A percentile compares a stretch with the other conserved stretches of the same genome.
phyloP scores from a whole-genome alignment of 1,139 yeast genomes.

The Saccharomyces hybrid region DNA sequence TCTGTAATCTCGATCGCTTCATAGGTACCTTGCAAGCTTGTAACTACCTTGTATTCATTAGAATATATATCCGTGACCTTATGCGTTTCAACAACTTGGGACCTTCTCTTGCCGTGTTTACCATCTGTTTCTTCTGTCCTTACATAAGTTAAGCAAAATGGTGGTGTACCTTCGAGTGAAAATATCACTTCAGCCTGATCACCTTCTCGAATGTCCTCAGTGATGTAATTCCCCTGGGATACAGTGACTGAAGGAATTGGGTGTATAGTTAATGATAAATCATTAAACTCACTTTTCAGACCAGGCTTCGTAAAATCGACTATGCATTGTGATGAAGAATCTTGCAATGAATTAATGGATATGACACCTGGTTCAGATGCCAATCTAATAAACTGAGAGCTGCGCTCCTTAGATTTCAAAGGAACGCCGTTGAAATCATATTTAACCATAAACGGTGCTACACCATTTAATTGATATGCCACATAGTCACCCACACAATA shows the following conservation, averaged over 20 bases:
- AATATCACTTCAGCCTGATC: slow-evolving; percentile 69
- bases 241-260: slow-evolving; percentile 89
- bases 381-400: slow-evolving; percentile 54
- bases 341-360: slow-evolving; percentile 61
- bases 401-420: slow-evolving; percentile 52
- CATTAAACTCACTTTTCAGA: slow-evolving; percentile 34
- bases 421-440: slow-evolving; percentile 63
- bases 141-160: slow-evolving; percentile 51
- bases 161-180: slow-evolving; percentile 64
- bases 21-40: slow-evolving; percentile 86
- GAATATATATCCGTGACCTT: slow-evolving; percentile 64
- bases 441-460: slow-evolving; percentile 67
- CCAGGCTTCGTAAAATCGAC: slow-evolving; percentile 46
- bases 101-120: slow-evolving; percentile 31
- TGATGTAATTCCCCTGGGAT: slow-evolving; percentile 65
- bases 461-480: slow-evolving; percentile 66
- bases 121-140: slow-evolving; percentile 40
- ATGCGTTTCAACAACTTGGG: slow-evolving; percentile 66
- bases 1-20: slow-evolving; percentile 86
- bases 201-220: slow-evolving; percentile 85
- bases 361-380: slow-evolving; percentile 78
- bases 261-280: slow-evolving; percentile 51
- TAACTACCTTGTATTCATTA: slow-evolving; percentile 59
- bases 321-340: slow-evolving; percentile 68
- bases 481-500: slow-evolving; percentile 93